Conservation (phyloP, 1,139 yeast species). For the Geotrichum histeridarum region DNA sequence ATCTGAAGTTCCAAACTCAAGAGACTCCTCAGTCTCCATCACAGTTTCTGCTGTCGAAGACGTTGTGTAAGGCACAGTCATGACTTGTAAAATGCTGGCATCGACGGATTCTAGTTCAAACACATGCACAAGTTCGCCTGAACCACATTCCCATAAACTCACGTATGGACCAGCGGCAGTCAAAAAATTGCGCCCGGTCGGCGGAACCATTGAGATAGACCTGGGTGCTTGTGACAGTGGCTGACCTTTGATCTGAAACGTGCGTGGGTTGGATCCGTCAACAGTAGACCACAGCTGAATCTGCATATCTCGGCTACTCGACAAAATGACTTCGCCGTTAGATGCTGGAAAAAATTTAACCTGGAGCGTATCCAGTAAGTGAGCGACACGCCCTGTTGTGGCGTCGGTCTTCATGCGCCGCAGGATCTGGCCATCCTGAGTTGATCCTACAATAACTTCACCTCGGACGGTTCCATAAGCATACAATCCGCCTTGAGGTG, state of each 20-base stretch:
- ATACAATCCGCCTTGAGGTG: constrained; percentile 33
- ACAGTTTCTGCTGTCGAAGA: constrained; percentile 6
- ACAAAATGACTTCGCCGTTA: constrained; percentile 47
- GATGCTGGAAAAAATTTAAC: constrained; percentile 51
- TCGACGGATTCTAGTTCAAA: constrained; percentile 31
- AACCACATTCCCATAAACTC: constrained; percentile 64
- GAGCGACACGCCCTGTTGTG: constrained; percentile 32
- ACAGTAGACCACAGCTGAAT: constrained; percentile 53
- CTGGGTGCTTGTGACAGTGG: constrained; percentile 37
- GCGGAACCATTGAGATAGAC: constrained; percentile 46
- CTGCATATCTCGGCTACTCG: constrained; percentile 52
- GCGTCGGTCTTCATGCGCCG: constrained; percentile 15
- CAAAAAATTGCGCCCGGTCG: constrained; percentile 60
- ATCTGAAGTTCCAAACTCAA: constrained; percentile 43
- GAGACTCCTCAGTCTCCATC: constrained; percentile 2
- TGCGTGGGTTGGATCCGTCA: constrained; percentile 48
- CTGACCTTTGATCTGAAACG: constrained; percentile 45
- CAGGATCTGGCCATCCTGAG: constrained; percentile 16
- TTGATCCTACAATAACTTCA: constrained; percentile 32
- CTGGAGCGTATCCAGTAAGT: constrained; percentile 43
- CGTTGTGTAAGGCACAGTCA: constrained; percentile 31
- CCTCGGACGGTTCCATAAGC: constrained; percentile 48
- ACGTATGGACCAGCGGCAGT: constrained; percentile 41
- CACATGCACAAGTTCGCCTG: constrained; percentile 44
- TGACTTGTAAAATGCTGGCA: constrained; percentile 18